A percentile compares a stretch with the other conserved stretches of the same genome.
Evolutionary conservation across 495 filamentous ascomycete species (phyloP).

Genomic region (Penicillium paradoxum): DNA sequence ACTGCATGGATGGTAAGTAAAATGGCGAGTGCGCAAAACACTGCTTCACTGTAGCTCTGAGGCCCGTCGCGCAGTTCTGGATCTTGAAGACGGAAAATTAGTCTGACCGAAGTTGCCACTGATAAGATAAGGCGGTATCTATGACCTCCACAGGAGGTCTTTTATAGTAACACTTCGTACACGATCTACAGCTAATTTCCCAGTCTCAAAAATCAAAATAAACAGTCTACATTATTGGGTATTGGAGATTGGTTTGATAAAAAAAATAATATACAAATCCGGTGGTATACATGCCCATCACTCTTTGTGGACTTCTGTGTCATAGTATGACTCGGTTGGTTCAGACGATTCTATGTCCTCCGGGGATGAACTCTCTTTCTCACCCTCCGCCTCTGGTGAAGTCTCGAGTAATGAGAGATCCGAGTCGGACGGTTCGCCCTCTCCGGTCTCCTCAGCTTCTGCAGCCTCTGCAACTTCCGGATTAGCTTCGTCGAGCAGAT

Average conservation of each 20-base stretch:
- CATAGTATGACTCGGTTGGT: neutral
- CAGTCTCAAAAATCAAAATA: neutral
- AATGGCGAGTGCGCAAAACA: conserved; percentile 19
- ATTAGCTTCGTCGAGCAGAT: conserved; percentile 11
- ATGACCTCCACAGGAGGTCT: too few species aligned
- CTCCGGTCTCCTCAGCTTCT: neutral
- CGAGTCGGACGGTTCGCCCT: neutral
- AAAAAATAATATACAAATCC: conserved; percentile 22
- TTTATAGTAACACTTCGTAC: too few species aligned
- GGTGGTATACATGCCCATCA: neutral
- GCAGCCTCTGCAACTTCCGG: neutral
- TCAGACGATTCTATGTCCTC: neutral
- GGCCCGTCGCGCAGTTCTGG: conserved; percentile 9
- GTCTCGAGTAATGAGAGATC: neutral
- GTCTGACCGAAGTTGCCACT: conserved; percentile 36
- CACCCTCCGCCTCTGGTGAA: neutral
- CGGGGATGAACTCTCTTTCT: neutral
- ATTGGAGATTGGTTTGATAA: conserved; percentile 11
- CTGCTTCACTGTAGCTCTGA: conserved; percentile 5
- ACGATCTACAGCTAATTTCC: too few species aligned
- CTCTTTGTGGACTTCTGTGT: conserved; percentile 1
- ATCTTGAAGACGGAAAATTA: conserved; percentile 41
- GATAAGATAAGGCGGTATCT: conserved; percentile 36
- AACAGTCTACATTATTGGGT: neutral
- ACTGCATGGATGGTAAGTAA: neutral